Evolutionary conservation across 768 basidiomycete species (phyloP).

Genomic region (Suillus spraguei): DNA sequence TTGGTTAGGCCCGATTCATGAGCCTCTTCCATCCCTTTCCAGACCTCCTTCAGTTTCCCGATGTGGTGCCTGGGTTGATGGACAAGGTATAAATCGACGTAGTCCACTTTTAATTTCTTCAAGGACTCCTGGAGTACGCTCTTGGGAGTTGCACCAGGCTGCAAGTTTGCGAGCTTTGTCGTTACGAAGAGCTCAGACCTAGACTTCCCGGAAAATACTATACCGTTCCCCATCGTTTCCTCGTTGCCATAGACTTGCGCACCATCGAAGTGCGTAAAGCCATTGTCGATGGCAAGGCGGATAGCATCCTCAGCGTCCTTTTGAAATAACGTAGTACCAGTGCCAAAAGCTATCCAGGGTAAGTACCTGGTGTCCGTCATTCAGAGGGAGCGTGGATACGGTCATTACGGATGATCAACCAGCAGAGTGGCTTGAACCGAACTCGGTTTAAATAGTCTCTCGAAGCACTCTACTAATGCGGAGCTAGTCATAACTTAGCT

Average conservation of each 20-base stretch:
- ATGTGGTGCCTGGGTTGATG: conserved; percentile 45
- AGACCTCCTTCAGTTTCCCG: conserved; percentile 51
- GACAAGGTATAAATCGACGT: conserved; percentile 67
- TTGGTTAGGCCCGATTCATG: conserved; percentile 43
- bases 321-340: conserved; percentile 53
- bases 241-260: conserved; percentile 65
- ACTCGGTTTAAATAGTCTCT: conserved; percentile 9
- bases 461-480: conserved; percentile 18
- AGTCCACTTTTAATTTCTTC: conserved; percentile 51
- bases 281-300: conserved; percentile 51
- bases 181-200: conserved; percentile 63
- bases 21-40: conserved; percentile 64
- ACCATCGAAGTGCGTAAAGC: conserved; percentile 65
- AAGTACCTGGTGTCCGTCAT: conserved; percentile 52
- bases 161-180: conserved; percentile 48
- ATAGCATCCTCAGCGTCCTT: conserved; percentile 45
- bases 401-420: conserved; percentile 23
- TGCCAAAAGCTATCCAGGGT: conserved; percentile 68
- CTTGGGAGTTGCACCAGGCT: conserved; percentile 47
- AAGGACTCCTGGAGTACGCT: conserved; percentile 55
- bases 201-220: conserved; percentile 50
- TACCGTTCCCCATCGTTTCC: conserved; percentile 50
- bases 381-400: conserved; percentile 44
- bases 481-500: too few species aligned
- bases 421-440: conserved; percentile 14